A percentile compares a stretch with the other conserved stretches of the same genome.
These are phyloP conservation scores for Gracilaria domingensis DNA, from an alignment of 23 red algal genomes.

Conservation along the genomic window DNA sequence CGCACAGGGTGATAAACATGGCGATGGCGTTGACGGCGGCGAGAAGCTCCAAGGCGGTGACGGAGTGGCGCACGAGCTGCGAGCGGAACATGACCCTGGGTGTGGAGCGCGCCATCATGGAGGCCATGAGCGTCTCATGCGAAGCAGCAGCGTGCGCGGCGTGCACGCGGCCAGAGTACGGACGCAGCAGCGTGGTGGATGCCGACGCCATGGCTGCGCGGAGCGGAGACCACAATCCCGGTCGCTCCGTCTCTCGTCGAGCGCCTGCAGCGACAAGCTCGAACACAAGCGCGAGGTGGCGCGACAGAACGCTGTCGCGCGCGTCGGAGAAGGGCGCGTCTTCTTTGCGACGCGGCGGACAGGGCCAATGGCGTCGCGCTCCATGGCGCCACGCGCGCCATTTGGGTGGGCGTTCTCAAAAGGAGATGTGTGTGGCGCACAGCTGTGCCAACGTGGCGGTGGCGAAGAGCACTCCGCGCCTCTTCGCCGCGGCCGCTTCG, in stretches of 20 bases:
- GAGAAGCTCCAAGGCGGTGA: slow-evolving; percentile 50
- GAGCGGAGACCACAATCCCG: no score
- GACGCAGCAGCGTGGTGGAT: slow-evolving; percentile 13
- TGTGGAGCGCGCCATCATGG: slow-evolving; percentile 70
- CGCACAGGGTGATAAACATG: slow-evolving; percentile 66
- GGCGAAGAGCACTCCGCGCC: no score
- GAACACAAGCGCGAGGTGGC: no score
- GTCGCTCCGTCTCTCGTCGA: no score
- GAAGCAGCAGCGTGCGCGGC: background rate
- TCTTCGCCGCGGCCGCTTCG: no score
- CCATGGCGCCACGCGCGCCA: background rate
- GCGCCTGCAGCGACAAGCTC: no score
- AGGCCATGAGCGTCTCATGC: slow-evolving; percentile 67
- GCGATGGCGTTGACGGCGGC: slow-evolving; percentile 68
- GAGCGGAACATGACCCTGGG: slow-evolving; percentile 57
- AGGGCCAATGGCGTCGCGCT: background rate
- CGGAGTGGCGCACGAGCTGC: slow-evolving; percentile 23
- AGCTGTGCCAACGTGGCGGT: slow-evolving; percentile 6
- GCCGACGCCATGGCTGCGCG: slow-evolving; percentile 13
- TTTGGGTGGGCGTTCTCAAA: background rate
- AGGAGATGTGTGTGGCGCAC: no score
- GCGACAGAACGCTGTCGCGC: no score
- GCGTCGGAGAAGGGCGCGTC: background rate
- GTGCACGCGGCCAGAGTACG: slow-evolving; percentile 7
- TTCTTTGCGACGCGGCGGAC: no score